Base-by-base conservation (phyloP, 2,329 filamentous ascomycete genomes). In the Plectosphaerella cucumerina region DNA sequence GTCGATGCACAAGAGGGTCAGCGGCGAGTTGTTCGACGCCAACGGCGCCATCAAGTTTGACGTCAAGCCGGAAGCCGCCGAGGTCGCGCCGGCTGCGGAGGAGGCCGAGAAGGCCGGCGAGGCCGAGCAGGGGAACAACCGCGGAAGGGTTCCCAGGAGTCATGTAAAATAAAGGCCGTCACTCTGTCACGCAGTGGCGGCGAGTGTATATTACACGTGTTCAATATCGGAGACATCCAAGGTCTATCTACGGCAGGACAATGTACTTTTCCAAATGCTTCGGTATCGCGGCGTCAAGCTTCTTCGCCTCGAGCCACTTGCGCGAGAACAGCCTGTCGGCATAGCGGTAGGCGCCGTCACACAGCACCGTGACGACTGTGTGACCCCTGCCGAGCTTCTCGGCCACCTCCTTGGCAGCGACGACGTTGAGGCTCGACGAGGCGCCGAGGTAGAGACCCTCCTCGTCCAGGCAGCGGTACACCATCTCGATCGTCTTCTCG, bases 271-370 rank as follows among this genome's bases (percentile, higher is more conserved):
- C 82, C 65, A 97, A 70, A 65, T 89, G 85, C 73, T 89, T 81
- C 6, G 94, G 94, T 66, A 99, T 86, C 42, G 91, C 86, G 23
- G 75, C 81, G 44, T 94, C 69, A 57, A 99, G 74, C 52, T 87
- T 88, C 84, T 97, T 99, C 63, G 85, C 83, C 67, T 85, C 78
- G 59, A 99, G 72, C 94, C 94, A 99, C 69, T 87, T 92, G 68
- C 83, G 84, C 44, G 90, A 96, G 73, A 99, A 99, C 55, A 99
- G 69, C 34, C 94, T 80, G 58, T 99, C 94, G 5, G 94, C 94
- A 68, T 99, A 99, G 63, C 94, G 77, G 67, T 99, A 97, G n/a
- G 94, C 94, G 53, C 94, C 94, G 66, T 99, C 94, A 64, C 90
- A 96, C 43, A 99, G 80, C 51, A 97, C 82, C 2, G 94, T 99